Percentiles rank a stretch among this genome's conserved stretches.
phyloP scores from a whole-genome alignment of 768 basidiomycete species.

The Lactarius sp. region DNA sequence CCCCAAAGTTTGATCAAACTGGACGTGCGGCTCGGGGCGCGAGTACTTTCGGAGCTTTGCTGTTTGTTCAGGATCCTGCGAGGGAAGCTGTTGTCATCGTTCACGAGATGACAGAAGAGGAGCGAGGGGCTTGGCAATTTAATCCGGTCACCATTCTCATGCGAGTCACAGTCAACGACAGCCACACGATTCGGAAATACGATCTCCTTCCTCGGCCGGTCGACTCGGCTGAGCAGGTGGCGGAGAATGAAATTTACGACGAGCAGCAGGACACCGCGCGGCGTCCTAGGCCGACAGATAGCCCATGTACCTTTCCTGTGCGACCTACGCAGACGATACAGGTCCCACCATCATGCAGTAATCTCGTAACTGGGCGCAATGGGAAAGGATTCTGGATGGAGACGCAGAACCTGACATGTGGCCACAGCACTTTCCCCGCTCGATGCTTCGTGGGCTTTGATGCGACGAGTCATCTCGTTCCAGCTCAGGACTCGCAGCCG shows the following conservation, averaged over 20 bases:
- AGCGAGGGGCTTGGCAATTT: constrained; percentile 30
- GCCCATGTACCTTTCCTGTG: constrained; percentile 31
- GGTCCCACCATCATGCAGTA: constrained; percentile 32
- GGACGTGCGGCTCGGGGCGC: constrained; percentile 12
- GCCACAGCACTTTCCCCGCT: constrained; percentile 30
- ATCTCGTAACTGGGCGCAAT: constrained; percentile 29
- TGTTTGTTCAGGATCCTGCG: constrained; percentile 28
- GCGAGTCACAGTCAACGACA: constrained; percentile 27
- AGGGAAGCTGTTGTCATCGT: constrained; percentile 31
- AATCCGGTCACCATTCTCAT: constrained; percentile 33
- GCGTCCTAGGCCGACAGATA: constrained; percentile 6
- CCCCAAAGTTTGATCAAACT: constrained; percentile 23
- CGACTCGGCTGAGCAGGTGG: neutral
- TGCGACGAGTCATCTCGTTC: constrained; percentile 20
- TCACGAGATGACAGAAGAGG: constrained; percentile 23
- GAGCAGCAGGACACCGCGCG: constrained; percentile 6
- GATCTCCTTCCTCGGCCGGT: constrained; percentile 31
- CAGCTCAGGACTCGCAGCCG: constrained; percentile 14
- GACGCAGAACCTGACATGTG: constrained; percentile 32
- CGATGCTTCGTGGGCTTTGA: constrained; percentile 35
- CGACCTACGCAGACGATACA: constrained; percentile 25
- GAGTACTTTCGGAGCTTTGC: constrained; percentile 17
- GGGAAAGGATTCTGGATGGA: constrained; percentile 37
- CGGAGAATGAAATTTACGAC: constrained; percentile 2
- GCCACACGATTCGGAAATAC: constrained; percentile 31